These are phyloP conservation scores for Elsinoe fawcettii DNA, from an alignment of 2,329 filamentous ascomycete species.

Conservation along the genomic window DNA sequence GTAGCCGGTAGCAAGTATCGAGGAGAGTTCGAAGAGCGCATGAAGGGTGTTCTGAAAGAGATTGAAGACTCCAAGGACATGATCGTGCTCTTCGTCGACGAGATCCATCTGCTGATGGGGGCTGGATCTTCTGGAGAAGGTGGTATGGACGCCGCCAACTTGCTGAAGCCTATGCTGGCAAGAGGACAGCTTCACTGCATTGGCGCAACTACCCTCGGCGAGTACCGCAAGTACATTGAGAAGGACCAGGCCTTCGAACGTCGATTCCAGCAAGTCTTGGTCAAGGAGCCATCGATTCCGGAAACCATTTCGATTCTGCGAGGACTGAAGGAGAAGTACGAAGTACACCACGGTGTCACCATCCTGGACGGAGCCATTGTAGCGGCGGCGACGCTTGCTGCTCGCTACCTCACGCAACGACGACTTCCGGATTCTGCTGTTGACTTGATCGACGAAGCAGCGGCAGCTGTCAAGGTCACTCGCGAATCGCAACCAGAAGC, in stretches of 20 bases:
- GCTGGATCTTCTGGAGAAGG: conserved; percentile 90
- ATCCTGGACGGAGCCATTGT: conserved; percentile 94
- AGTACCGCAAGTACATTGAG: conserved; percentile 98
- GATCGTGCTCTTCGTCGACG: conserved; percentile 96
- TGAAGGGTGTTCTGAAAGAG: conserved; percentile 98
- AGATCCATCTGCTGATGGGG: conserved; percentile 98
- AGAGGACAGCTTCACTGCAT: conserved; percentile 96
- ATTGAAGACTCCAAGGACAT: conserved; percentile 91
- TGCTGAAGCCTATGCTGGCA: conserved; percentile 96
- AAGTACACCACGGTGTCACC: conserved; percentile 95
- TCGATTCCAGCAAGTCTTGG: conserved; percentile 95
- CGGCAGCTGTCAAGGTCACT: conserved; percentile 90
- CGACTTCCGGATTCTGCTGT: conserved; percentile 94
- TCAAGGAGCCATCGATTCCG: conserved; percentile 81
- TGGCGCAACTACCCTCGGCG: conserved; percentile 85
- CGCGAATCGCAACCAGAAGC: conserved; percentile 94
- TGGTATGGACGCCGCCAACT: conserved; percentile 96
- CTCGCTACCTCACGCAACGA: conserved; percentile 83
- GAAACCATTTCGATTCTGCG: conserved; percentile 98
- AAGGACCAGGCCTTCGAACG: conserved; percentile 97
- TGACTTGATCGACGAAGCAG: conserved; percentile 91
- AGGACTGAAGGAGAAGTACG: conserved; percentile 95
- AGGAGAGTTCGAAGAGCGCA: conserved; percentile 96
- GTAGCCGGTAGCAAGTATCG: conserved; percentile 98
- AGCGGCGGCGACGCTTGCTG: conserved; percentile 79